phyloP scores from a whole-genome alignment of 768 basidiomycete species.

The Tremella mesenterica region DNA sequence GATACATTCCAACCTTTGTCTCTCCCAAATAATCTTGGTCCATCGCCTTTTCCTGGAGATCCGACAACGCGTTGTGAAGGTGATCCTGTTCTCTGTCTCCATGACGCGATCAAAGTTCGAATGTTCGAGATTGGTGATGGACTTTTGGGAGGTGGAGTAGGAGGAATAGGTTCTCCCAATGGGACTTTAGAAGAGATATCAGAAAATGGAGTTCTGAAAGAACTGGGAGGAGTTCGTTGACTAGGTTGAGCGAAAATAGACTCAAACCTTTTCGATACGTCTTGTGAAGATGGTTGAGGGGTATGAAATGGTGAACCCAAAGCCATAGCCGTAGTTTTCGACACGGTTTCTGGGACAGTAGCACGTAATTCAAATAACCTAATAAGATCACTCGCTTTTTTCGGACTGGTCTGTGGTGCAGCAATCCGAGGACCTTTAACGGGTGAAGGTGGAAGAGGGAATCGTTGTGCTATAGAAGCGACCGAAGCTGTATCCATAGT shows the following conservation, averaged over 20 bases:
- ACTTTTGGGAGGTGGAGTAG: slow-evolving; percentile 16
- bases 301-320: neutral
- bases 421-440: slow-evolving; percentile 14
- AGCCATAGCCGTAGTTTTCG: slow-evolving; percentile 2
- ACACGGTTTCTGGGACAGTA: no score
- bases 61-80: slow-evolving; percentile 19
- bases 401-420: slow-evolving; percentile 17
- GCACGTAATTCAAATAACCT: slow-evolving; percentile 27
- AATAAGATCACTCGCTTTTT: slow-evolving; percentile 33
- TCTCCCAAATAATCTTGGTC: slow-evolving; percentile 10
- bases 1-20: slow-evolving; percentile 34
- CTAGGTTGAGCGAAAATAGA: slow-evolving; percentile 4
- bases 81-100: slow-evolving; percentile 25
- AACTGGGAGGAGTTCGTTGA: slow-evolving; percentile 1
- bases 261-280: neutral
- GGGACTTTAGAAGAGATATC: no score
- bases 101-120: slow-evolving; percentile 30
- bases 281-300: neutral
- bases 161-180: neutral
- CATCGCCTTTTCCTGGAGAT: slow-evolving; percentile 11
- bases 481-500: neutral
- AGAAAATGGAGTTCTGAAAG: slow-evolving; percentile 1
- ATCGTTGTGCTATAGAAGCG: slow-evolving; percentile 16
- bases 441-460: slow-evolving; percentile 27
- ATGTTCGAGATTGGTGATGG: slow-evolving; percentile 25